Conservation (phyloP, 2,329 filamentous ascomycete genomes). For the Cladosporium austrohemisphaericum region DNA sequence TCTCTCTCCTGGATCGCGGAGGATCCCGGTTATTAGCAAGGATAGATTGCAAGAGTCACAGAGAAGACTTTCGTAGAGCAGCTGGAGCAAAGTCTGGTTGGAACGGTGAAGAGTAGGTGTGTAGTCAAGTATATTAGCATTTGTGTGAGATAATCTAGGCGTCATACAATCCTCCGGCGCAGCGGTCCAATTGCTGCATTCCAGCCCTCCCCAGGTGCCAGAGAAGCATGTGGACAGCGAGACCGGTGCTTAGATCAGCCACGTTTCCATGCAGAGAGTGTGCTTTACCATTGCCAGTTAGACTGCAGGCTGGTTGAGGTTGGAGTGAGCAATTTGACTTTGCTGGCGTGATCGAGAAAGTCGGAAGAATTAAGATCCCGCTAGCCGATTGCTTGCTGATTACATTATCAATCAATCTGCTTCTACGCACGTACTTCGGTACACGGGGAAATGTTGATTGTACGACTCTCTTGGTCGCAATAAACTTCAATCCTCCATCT, state of each 20-base stretch:
- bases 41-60: background rate
- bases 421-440: background rate
- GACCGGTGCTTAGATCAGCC: constrained; percentile 12
- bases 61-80: too few species aligned
- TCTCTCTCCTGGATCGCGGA: background rate
- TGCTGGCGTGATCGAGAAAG: constrained; percentile 8
- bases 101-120: background rate
- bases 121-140: background rate
- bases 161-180: constrained; percentile 11
- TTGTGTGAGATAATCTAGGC: constrained; percentile 1
- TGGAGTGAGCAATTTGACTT: constrained; percentile 6
- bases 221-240: background rate
- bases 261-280: constrained; percentile 2
- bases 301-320: constrained; percentile 3
- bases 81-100: too few species aligned
- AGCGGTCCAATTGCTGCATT: background rate
- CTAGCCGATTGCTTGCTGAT: too few species aligned
- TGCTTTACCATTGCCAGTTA: constrained; percentile 12
- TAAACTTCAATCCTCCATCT: too few species aligned
- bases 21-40: background rate
- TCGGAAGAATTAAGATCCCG: too few species aligned
- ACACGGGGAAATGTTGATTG: too few species aligned
- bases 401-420: too few species aligned
- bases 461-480: too few species aligned
- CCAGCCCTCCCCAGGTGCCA: constrained; percentile 14